Base-by-base conservation (phyloP, 2,329 filamentous ascomycete genomes). In the Fragosphaeria purpurea region DNA sequence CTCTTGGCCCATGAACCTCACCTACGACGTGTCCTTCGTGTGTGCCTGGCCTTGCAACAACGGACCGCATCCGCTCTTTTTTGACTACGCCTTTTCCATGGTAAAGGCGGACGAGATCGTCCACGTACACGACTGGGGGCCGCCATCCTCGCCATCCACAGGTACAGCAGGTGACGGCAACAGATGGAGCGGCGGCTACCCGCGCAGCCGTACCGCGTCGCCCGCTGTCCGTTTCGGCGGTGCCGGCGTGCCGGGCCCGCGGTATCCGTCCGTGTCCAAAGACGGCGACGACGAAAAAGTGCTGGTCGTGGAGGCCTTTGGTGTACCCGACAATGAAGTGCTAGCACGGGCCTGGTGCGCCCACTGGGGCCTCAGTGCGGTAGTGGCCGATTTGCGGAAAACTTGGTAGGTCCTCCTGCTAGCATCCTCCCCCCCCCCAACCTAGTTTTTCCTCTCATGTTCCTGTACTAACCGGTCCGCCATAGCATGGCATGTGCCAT, bases 321-420 rank as follows among this genome's bases (percentile, higher is more conserved):
- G 85, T 1, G 83, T 85, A 30, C 71, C 72, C 46, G 85, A 88
- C 63, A 88, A 88, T 57, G 85, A 88, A 64, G 85, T 88, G 4
- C 74, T 89, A 58, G 85, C 82, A 1, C 71, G 85, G 55, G 84
- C 85, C 6, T 89, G 85, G 85, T 88, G 85, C 62, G 77, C 83
- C 50, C 82, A 87, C 59, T 86, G 83, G 77, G 85, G 85, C 3
- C 66, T 87, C 58, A 82, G 76, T 60, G 85, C 85, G 1, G 68
- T 89, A 13, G 76, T 88, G 52, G 83, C 83, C 7, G 82, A 88
- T 63, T 63, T 86, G 48, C 70, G 75, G 52, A 79, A 75, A 67
- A 88, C 85, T 12, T 88, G 79, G 77, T 80, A 59, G 64, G 77
- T 70, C 45, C 22, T 47, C 47, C 46, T 2, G 22, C 22, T 22